These are phyloP conservation scores for Inosperma sp. DNA, from an alignment of 768 basidiomycete species.

Conservation along the genomic window DNA sequence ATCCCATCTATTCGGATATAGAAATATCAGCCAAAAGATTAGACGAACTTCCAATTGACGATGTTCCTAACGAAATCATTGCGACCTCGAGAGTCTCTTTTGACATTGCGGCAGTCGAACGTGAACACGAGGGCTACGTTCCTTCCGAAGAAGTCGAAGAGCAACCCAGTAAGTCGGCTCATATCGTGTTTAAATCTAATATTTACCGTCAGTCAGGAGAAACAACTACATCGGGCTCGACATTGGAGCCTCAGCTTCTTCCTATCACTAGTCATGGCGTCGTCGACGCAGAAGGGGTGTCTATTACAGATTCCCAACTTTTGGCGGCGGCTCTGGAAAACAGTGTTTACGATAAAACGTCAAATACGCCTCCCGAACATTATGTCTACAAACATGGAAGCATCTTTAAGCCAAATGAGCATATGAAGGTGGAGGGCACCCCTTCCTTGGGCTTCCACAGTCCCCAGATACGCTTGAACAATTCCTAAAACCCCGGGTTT, in stretches of 20 bases:
- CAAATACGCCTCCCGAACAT: neutral
- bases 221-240: neutral
- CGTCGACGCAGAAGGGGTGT: constrained; percentile 17
- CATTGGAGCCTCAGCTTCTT: constrained; percentile 16
- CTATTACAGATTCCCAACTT: constrained; percentile 18
- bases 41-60: constrained; percentile 26
- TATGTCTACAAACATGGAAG: too few species aligned
- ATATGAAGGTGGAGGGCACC: too few species aligned
- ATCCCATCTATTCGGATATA: constrained; percentile 12
- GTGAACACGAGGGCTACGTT: constrained; percentile 31
- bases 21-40: constrained; percentile 15
- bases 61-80: constrained; percentile 28
- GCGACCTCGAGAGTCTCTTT: constrained; percentile 14
- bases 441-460: too few species aligned
- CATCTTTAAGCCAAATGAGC: too few species aligned
- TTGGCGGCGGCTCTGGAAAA: constrained; percentile 22
- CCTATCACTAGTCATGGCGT: constrained; percentile 24
- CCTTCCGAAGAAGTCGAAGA: constrained; percentile 12
- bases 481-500: too few species aligned
- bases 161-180: constrained; percentile 6
- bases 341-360: neutral
- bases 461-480: too few species aligned
- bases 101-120: constrained; percentile 15
- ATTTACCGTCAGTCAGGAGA: constrained; percentile 2
- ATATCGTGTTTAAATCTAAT: neutral